Percentiles rank a stretch among this genome's conserved stretches.
Conservation (phyloP, 495 filamentous ascomycete species). For the Penicillium odoratum region DNA sequence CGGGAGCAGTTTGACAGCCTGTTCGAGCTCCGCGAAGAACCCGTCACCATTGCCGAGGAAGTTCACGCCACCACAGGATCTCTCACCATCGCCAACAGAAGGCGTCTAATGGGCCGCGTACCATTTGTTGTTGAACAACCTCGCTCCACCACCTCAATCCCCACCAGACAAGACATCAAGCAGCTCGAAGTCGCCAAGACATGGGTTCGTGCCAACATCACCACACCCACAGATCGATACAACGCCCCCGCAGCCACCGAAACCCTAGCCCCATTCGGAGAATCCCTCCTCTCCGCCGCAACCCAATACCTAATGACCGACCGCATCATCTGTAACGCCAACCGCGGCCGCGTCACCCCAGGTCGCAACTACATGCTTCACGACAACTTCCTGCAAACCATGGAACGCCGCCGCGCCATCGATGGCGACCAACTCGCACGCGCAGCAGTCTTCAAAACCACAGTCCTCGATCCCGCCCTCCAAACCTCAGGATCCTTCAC, state of each 20-base stretch:
- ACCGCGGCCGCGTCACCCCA: conserved; percentile 52
- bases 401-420: conserved; percentile 48
- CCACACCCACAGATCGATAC: conserved; percentile 53
- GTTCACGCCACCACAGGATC: conserved; percentile 39
- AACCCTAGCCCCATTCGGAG: conserved; percentile 44
- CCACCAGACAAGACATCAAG: conserved; percentile 24
- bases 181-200: conserved; percentile 51
- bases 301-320: conserved; percentile 57
- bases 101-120: conserved; percentile 34
- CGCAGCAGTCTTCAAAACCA: conserved; percentile 58
- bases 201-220: conserved; percentile 60
- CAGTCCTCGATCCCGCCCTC: conserved; percentile 55
- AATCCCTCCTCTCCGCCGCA: conserved; percentile 52
- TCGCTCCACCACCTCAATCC: not conserved
- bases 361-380: conserved; percentile 59
- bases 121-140: conserved; percentile 34
- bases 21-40: conserved; percentile 49
- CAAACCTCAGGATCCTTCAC: conserved; percentile 29
- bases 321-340: conserved; percentile 59
- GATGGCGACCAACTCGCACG: conserved; percentile 49
- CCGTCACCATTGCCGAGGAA: conserved; percentile 36
- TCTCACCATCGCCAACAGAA: conserved; percentile 35
- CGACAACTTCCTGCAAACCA: conserved; percentile 50
- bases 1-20: conserved; percentile 49
- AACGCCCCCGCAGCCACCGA: conserved; percentile 38